Base-by-base conservation (phyloP, 768 basidiomycete species). In the Russula brevipes region DNA sequence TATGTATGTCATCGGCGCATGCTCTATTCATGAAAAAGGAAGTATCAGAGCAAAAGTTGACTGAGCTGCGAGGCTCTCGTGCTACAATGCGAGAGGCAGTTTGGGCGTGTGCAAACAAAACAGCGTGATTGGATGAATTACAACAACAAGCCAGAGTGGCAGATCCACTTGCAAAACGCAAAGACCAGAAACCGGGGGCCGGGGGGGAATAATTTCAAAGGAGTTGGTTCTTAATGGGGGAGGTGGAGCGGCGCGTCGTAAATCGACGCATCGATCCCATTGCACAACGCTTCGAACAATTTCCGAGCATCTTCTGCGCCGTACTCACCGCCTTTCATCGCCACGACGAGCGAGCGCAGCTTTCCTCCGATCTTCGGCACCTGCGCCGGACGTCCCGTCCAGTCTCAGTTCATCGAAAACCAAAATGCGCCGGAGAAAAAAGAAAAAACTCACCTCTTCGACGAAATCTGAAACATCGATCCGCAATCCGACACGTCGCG, bases 241-340 rank as follows among this genome's bases (percentile, higher is more conserved):
- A 2, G 47, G 2, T 41, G 55, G 2, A 67, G 55, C 6, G 57
- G 60, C 17, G 62, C 42, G 10, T 81, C 79, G 65, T 81, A 80
- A 4, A 77, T 71, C 7, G 74, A 69, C 3, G 76, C 73, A 39
- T 80, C 77, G 14, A 83, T 70, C 6, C 79, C 73, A 59, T 76
- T 76, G 63, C 77, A 79, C 6, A 81, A 70, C 11, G 80, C 79
- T 64, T 83, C 81, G 59, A 82, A 82, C 51, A 82, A 72, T 55
- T 78, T 79, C 11, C 79, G 75, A 2, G 80, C 72, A 54, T 79
- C 80, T 42, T 84, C 80, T 1, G 81, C 81, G n/a, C 74, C 76
- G 65, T 82, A 82, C 33, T 74, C 76, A 35, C 80, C 79, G 3
- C 74, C 67, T 0, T 69, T 73, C 81, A 84, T 83, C n/a, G 79